Conservation (phyloP, 2,329 filamentous ascomycete genomes). For the Aureobasidium sp. region DNA sequence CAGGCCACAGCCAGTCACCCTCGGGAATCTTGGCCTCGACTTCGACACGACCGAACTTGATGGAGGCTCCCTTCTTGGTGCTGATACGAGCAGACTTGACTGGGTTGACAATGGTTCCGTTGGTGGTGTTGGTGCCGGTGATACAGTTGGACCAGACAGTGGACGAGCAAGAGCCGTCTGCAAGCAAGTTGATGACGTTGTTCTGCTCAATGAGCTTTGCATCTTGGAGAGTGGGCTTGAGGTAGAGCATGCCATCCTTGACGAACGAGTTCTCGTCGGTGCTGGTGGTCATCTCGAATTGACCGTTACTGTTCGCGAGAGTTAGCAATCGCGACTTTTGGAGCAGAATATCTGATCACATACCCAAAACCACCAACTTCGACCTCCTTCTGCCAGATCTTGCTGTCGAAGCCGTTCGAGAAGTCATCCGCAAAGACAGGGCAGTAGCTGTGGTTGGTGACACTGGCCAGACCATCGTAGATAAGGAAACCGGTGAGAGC, state of each 20-base stretch:
- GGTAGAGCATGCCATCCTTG: constrained; percentile 60
- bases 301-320: constrained; percentile 54
- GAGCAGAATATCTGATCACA: constrained; percentile 30
- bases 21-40: constrained; percentile 67
- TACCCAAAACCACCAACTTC: constrained; percentile 71
- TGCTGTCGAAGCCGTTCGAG: constrained; percentile 48
- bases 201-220: constrained; percentile 57
- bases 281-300: constrained; percentile 71
- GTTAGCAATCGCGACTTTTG: constrained; percentile 19
- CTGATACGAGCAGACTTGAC: constrained; percentile 72
- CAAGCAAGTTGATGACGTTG: constrained; percentile 60
- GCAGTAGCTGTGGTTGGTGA: constrained; percentile 69
- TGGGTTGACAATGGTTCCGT: constrained; percentile 69
- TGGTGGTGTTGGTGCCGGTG: constrained; percentile 66
- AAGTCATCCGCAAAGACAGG: constrained; percentile 62
- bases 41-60: constrained; percentile 77
- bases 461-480: constrained; percentile 65
- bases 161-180: constrained; percentile 62
- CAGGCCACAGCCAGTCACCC: constrained; percentile 85
- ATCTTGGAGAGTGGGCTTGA: constrained; percentile 74
- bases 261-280: constrained; percentile 69
- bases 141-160: constrained; percentile 55
- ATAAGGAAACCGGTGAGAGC: constrained; percentile 63
- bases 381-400: constrained; percentile 67
- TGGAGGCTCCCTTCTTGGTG: constrained; percentile 61